Conservation (phyloP, 2,329 filamentous ascomycete genomes). For the Monosporascus ibericus region DNA sequence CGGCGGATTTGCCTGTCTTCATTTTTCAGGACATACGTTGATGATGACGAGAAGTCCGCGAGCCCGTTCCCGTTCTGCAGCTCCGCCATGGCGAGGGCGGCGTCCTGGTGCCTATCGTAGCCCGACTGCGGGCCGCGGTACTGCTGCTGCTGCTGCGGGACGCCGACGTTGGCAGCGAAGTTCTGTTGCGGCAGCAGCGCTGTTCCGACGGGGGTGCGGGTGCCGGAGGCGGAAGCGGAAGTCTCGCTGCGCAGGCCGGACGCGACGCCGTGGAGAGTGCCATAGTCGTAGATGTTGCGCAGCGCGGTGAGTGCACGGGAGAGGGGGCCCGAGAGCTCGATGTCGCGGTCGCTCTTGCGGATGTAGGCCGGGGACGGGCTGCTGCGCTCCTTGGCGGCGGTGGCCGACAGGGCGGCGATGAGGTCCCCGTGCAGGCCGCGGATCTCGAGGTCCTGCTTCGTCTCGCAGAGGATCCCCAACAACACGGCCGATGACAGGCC, state of each 20-base stretch:
- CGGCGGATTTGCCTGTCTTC: background rate
- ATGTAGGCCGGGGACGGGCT: constrained; percentile 47
- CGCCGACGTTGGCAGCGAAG: constrained; percentile 33
- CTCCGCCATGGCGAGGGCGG: constrained; percentile 59
- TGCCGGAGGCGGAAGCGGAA: constrained; percentile 30
- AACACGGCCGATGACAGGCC: constrained; percentile 60
- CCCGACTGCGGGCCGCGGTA: constrained; percentile 15
- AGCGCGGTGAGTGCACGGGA: constrained; percentile 55
- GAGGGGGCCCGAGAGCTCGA: constrained; percentile 56
- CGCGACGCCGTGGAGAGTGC: constrained; percentile 43
- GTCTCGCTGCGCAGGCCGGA: constrained; percentile 41
- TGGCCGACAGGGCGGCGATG: constrained; percentile 57
- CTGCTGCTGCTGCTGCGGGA: constrained; percentile 28
- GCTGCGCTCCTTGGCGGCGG: constrained; percentile 55
- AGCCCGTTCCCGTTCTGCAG: constrained; percentile 52
- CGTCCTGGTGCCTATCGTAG: constrained; percentile 52
- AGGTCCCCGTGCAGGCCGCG: constrained; percentile 58
- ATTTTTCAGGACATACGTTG: background rate
- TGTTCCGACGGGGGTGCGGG: constrained; percentile 37
- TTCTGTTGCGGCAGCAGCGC: constrained; percentile 32
- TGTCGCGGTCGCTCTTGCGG: constrained; percentile 50
- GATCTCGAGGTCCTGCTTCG: constrained; percentile 57
- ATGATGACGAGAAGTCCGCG: constrained; percentile 38
- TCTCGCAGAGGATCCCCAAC: constrained; percentile 57
- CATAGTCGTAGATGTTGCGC: constrained; percentile 62